These are phyloP conservation scores for Rhizopogon salebrosus DNA, from an alignment of 768 basidiomycete species.

Conservation along the genomic window DNA sequence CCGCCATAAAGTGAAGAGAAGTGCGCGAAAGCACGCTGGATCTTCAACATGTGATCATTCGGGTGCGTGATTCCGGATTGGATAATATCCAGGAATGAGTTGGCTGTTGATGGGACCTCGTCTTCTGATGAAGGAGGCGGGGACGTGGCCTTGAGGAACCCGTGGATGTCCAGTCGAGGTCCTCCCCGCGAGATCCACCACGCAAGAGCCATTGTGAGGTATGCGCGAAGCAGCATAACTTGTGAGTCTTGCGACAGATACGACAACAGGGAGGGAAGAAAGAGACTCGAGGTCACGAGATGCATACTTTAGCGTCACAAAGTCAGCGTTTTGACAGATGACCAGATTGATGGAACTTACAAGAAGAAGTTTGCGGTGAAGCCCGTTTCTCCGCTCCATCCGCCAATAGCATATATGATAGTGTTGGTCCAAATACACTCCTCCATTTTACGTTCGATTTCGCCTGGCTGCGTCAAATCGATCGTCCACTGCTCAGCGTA, in stretches of 20 bases:
- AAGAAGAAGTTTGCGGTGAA: constrained; percentile 39
- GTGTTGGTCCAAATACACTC: constrained; percentile 57
- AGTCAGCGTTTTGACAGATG: neutral
- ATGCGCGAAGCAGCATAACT: constrained; percentile 24
- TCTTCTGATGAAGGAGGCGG: constrained; percentile 1
- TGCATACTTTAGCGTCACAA: constrained; percentile 18
- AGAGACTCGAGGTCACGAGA: constrained; percentile 24
- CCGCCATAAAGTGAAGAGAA: constrained; percentile 26
- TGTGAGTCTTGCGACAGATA: constrained; percentile 13
- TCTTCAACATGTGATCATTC: constrained; percentile 27
- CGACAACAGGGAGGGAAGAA: constrained; percentile 23
- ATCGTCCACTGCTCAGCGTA: constrained; percentile 44
- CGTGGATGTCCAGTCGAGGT: constrained; percentile 24
- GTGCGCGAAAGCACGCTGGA: constrained; percentile 30
- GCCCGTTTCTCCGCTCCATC: constrained; percentile 49
- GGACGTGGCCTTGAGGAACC: constrained; percentile 21
- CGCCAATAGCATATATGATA: no score
- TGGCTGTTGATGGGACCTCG: constrained; percentile 22
- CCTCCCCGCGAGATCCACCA: constrained; percentile 28
- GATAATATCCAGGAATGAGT: constrained; percentile 36
- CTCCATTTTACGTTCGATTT: constrained; percentile 50
- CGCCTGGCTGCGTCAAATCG: constrained; percentile 27
- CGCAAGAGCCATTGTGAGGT: constrained; percentile 16
- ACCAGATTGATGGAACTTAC: constrained; percentile 25
- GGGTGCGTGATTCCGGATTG: constrained; percentile 33